These are phyloP conservation scores for Epichloe sp. DNA, from an alignment of 2,329 filamentous ascomycete genomes.

Conservation along the genomic window DNA sequence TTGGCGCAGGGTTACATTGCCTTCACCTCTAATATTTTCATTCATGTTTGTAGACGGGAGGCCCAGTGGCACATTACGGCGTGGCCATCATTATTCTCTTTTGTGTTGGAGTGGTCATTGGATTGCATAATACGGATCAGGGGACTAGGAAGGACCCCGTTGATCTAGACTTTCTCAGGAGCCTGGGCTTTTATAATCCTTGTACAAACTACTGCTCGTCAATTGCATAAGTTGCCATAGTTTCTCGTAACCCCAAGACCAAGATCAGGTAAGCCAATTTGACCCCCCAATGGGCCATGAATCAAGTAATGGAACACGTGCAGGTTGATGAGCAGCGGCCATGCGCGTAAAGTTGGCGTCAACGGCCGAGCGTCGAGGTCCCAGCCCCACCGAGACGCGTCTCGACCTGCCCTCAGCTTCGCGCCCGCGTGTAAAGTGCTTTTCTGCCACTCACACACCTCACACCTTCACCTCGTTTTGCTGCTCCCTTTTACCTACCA, in stretches of 20 bases:
- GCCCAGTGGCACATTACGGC: background rate
- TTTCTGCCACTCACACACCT: conserved; percentile 6
- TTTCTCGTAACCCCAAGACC: too few species aligned
- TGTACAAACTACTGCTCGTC: too few species aligned
- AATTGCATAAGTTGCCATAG: too few species aligned
- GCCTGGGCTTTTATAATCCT: background rate
- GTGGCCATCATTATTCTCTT: too few species aligned
- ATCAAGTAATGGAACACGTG: background rate
- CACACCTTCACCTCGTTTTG: background rate
- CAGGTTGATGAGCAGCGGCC: too few species aligned
- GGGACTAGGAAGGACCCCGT: background rate
- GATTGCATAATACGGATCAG: too few species aligned
- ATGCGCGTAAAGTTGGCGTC: background rate
- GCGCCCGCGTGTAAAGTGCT: conserved; percentile 23
- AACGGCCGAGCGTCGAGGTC: background rate
- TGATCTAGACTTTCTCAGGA: background rate
- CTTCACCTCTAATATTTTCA: background rate
- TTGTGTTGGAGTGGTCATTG: background rate
- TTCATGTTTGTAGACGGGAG: background rate
- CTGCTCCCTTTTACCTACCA: background rate
- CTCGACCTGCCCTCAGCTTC: conserved; percentile 12
- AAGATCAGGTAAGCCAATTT: too few species aligned
- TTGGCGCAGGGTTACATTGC: too few species aligned
- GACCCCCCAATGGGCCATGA: too few species aligned
- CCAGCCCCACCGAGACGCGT: conserved; percentile 17